Base-by-base conservation (phyloP, 163 green algal species). In the Scenedesmus sp. region DNA sequence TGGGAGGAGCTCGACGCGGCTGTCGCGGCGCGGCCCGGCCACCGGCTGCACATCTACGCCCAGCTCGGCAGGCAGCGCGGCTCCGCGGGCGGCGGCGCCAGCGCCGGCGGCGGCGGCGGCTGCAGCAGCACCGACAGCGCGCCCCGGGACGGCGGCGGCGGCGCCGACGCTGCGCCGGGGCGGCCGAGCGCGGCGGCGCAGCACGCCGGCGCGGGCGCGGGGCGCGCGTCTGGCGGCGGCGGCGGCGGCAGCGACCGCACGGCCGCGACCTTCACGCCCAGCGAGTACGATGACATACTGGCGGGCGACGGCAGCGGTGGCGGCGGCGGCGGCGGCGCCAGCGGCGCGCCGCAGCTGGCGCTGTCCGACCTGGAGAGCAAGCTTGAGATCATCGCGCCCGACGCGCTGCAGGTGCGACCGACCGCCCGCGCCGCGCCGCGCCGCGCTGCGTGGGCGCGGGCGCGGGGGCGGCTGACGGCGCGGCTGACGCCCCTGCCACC, bases 31-130 rank as follows among this genome's bases (percentile, higher is more conserved):
- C 26, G 29, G 36, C 79, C 60, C 0, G 20, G 56, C 0, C 79
- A 77, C 72, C 87, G 87, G 77, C 82, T 94, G 66, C 90, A 92
- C 71, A 50, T 93, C 33, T 93, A 85, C 58, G 80, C 89, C 26
- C 82, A 92, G 60, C 83, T 80, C 13, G 71, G 71, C 71, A 45
- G 71, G 39, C 71, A 80, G 71, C 34, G 60, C 22, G 44, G 58
- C 31, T 63, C 34, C 39, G 26, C 39, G 11, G 60, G 56, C 10
- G 60, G 60, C 60, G 62, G 60, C 47, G n/a, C n/a, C n/a, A n/a
- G n/a, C n/a, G n/a, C 33, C 34, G 60, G 34, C 28, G 34, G 14
- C 60, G 60, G 60, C 63, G 50, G 48, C 48, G 60, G 31, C n/a
- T 70, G 60, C 47, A 11, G 42, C 14, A 78, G 58, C n/a, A 54